Evolutionary conservation across 371 early-diverging fungal species (phyloP), one percentile per base, ranked within the genome.

Genomic region (Lichtheimia corymbifera): DNA sequence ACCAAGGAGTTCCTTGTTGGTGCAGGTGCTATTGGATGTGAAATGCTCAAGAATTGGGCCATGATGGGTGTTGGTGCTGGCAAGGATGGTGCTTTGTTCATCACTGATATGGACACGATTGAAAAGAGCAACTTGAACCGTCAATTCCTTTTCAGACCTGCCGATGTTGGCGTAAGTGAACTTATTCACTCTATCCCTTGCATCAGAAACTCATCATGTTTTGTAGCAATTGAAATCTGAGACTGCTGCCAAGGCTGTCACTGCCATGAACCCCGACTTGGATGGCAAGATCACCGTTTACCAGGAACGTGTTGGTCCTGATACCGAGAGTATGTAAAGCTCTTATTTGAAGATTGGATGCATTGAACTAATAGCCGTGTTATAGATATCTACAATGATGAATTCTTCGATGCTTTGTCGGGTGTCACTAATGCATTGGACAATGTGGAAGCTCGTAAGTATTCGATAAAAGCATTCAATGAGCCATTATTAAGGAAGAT

Each of bases 1-100:
- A 80, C 88, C 44, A 88, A 91, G 55, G 88, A 97, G 69, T 99
- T 99, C 86, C 79, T 99, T 41, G 99, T 99, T 41, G 99, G 99
- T 53, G 93, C 99, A 49, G 99, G 99, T 53, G 99, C 99, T 6
- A 99, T 99, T 74, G 99, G 99, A 54, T 99, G 99, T 82, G 99
- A 99, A 79, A 98, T 99, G 96, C 85, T 99, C 53, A 99, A 99
- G 86, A 99, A 99, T 81, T 97, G 98, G 93, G 94, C 95, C 25
- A 92, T 99, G 96, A 94, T 99, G 88, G 99, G 99, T 50, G 77
- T 99, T 49, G 99, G 96, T 25, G 80, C 89, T 9, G 96, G 96
- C 35, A 84, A 87, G 42, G 75, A 91, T 14, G 99, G 99, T 18
- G 77, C 79, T 25, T 84, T 99, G 49, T 83, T 87, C 64, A 84